These are phyloP conservation scores for Canavalia ensiformis DNA, from an alignment of 306 rosid genomes.

Conservation along the genomic window DNA sequence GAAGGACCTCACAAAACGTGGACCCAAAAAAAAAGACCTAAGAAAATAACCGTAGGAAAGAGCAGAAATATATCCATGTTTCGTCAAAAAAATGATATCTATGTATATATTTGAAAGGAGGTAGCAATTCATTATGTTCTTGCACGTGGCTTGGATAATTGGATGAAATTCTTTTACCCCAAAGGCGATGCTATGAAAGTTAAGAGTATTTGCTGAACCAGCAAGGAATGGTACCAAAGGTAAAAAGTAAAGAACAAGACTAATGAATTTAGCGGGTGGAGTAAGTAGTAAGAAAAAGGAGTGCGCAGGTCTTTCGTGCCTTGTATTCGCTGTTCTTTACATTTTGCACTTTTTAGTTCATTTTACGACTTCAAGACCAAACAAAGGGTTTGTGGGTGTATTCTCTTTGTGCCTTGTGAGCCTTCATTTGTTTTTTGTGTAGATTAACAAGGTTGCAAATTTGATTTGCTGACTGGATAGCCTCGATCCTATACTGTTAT, in stretches of 20 bases:
- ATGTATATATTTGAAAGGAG: not conserved
- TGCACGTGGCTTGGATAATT: slow-evolving; percentile 31
- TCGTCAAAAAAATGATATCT: not conserved
- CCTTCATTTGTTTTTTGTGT: too few species aligned
- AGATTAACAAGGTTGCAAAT: too few species aligned
- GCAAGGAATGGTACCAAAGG: slow-evolving; percentile 3
- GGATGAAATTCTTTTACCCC: not conserved
- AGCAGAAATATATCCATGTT: not conserved
- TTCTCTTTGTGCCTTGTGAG: too few species aligned
- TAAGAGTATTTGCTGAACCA: not conserved
- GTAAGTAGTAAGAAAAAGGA: not conserved
- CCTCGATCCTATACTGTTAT: too few species aligned
- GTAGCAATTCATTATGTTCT: not conserved
- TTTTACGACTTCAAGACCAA: too few species aligned
- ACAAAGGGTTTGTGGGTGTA: not conserved
- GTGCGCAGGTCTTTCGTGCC: not conserved
- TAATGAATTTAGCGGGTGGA: not conserved
- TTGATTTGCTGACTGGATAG: too few species aligned
- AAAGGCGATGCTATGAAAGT: slow-evolving; percentile 6
- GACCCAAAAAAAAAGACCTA: not conserved
- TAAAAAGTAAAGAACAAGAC: not conserved
- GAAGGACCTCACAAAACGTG: not conserved
- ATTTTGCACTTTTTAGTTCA: not conserved
- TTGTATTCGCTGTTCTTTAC: not conserved
- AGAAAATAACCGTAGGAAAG: slow-evolving; percentile 19